phyloP scores from a whole-genome alignment of 179 eudicot species.

The Silene vulgaris region DNA sequence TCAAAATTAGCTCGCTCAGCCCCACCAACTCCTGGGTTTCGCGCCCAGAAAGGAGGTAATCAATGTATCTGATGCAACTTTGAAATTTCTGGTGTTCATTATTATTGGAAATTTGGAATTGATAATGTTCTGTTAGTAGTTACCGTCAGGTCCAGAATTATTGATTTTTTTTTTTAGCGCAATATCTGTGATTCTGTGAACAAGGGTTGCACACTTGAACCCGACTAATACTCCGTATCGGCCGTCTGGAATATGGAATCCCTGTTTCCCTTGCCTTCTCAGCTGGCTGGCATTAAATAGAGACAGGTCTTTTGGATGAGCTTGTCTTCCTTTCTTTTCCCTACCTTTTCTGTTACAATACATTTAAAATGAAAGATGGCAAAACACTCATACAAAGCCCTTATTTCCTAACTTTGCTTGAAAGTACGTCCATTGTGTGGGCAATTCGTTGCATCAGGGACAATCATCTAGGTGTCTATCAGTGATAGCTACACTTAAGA shows the following conservation, averaged over 20 bases:
- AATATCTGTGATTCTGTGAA: background rate
- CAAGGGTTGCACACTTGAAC: background rate
- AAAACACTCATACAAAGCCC: too few species aligned
- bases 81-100: background rate
- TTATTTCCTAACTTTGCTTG: too few species aligned
- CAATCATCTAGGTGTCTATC: background rate
- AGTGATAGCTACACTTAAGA: background rate
- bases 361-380: too few species aligned
- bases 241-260: too few species aligned
- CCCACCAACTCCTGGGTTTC: constrained; percentile 80
- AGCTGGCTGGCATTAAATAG: too few species aligned
- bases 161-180: background rate
- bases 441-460: background rate
- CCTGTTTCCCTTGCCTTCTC: too few species aligned
- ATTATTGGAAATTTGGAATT: background rate
- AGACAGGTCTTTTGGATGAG: too few species aligned
- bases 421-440: too few species aligned
- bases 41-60: constrained; percentile 80
- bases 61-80: background rate
- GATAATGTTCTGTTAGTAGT: constrained; percentile 1
- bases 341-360: too few species aligned
- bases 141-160: background rate
- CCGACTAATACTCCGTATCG: background rate
- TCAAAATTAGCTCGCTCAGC: constrained; percentile 62
- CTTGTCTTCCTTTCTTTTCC: too few species aligned